Conservation (phyloP, 2,329 filamentous ascomycete genomes). For the Mycosphaerella sp. region DNA sequence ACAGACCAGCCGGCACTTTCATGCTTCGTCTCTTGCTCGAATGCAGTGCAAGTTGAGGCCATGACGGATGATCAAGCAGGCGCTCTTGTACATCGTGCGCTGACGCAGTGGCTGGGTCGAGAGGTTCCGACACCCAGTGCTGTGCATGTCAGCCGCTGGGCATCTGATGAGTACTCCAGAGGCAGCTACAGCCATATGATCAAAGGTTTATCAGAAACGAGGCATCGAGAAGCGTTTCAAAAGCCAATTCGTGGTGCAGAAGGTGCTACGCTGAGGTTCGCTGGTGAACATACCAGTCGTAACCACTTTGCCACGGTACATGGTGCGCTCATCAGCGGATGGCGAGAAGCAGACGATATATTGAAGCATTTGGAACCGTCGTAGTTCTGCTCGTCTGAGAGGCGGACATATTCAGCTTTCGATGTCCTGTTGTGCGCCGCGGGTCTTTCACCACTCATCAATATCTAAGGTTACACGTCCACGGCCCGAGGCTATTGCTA, state of each 20-base stretch:
- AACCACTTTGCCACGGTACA: slow-evolving; percentile 28
- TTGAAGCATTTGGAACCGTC: slow-evolving; percentile 1
- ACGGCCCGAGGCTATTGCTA: too few species aligned
- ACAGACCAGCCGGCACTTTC: slow-evolving; percentile 20
- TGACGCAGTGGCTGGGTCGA: slow-evolving; percentile 20
- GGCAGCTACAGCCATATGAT: slow-evolving; percentile 28
- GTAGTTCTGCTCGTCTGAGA: too few species aligned
- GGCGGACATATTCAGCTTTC: too few species aligned
- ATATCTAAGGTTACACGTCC: too few species aligned
- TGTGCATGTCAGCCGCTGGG: slow-evolving; percentile 25
- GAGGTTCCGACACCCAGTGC: slow-evolving; percentile 19
- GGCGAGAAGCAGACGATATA: slow-evolving; percentile 24
- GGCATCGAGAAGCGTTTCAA: slow-evolving; percentile 21
- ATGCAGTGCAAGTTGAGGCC: slow-evolving; percentile 19
- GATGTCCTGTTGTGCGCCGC: too few species aligned
- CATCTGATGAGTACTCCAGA: slow-evolving; percentile 16
- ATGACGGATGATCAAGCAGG: slow-evolving; percentile 18
- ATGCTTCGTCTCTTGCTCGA: slow-evolving; percentile 23
- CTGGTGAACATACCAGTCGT: slow-evolving; percentile 24
- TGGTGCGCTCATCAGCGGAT: slow-evolving; percentile 25
- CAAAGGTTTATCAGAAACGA: slow-evolving; percentile 16
- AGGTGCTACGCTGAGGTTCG: slow-evolving; percentile 22
- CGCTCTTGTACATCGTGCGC: slow-evolving; percentile 20
- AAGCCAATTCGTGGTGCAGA: slow-evolving; percentile 9
- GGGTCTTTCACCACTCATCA: too few species aligned